Base-by-base conservation (phyloP, 306 rosid genomes). In the Acacia crassicarpa region DNA sequence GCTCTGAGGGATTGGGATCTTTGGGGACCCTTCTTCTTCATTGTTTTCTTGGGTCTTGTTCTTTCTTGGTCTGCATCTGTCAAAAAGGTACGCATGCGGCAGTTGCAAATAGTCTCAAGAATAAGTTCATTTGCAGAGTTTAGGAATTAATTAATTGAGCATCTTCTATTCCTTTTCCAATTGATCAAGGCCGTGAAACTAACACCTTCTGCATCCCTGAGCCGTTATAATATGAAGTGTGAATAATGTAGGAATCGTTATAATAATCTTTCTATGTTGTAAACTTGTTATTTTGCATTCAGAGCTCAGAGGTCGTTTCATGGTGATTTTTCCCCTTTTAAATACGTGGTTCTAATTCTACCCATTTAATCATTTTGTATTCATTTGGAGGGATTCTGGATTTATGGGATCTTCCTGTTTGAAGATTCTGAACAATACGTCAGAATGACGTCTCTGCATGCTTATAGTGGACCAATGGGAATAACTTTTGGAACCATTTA, bases 51-150 rank as follows among this genome's bases (percentile, higher is more conserved):
- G 13, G 99, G 99, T 53, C 99, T 96, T 25, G 82, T 88, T 61
- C 92, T 96, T 59, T 96, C 99, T 2, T 93, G 99, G 99, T 92
- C 98, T 74, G 98, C 99, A 0, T 96, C 99, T 94, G 93, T n/a
- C 73, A 93, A 92, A 83, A 96, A 96, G 99, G 99, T 95, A 14
- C 44, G 80, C 41, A 5, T 58, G 81, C 27, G 2, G 38, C 51
- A 5, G 46, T 3, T 74, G 56, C 56, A 5, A 35, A 12, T 74
- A 12, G 20, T 16, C 44, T 19, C 72, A 17, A 33, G n/a, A 67
- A 46, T 46, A 20, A 13, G n/a, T 63, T 30, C 20, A 6, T 4
- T 48, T 2, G 23, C 22, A 0, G 14, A 51, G 15, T 17, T 38
- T 67, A 16, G 4, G 74, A 69, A 41, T 69, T 69, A 22, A 41